A percentile compares a stretch with the other conserved stretches of the same genome.
phyloP scores from a whole-genome alignment of 805 yeast genomes.

The Diddensiella transvaalensis region DNA sequence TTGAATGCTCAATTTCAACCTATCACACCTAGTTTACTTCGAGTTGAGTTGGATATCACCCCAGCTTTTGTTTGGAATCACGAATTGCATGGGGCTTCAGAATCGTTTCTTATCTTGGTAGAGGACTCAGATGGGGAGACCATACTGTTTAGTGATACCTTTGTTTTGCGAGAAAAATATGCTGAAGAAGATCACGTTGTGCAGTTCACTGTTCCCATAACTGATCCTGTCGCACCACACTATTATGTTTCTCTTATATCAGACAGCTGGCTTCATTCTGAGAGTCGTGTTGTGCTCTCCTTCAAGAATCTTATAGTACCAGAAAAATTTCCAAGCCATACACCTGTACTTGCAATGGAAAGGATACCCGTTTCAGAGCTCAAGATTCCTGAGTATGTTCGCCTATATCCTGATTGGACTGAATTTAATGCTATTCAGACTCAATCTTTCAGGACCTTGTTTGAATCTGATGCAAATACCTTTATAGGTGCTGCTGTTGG shows the following conservation, averaged over 20 bases:
- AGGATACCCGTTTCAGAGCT: conserved; percentile 49
- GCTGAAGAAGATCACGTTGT: conserved; percentile 53
- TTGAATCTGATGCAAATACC: conserved; percentile 52
- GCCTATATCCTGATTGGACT: conserved; percentile 44
- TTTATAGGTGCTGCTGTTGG: conserved; percentile 75
- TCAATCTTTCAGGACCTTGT: conserved; percentile 60
- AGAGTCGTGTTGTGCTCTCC: conserved; percentile 56
- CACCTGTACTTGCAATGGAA: conserved; percentile 52
- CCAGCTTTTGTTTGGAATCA: conserved; percentile 82
- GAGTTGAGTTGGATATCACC: conserved; percentile 59
- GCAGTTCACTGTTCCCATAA: conserved; percentile 61
- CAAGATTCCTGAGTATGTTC: conserved; percentile 45
- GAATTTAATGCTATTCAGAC: conserved; percentile 71
- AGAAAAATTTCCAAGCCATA: conserved; percentile 58
- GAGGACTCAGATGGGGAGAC: conserved; percentile 83
- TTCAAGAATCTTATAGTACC: conserved; percentile 55
- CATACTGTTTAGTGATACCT: conserved; percentile 55
- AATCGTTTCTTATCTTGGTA: conserved; percentile 64
- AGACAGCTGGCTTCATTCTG: conserved; percentile 83
- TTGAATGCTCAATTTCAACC: conserved; percentile 69
- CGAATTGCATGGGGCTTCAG: conserved; percentile 57
- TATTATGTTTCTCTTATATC: conserved; percentile 70
- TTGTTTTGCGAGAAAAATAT: conserved; percentile 49
- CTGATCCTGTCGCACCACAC: conserved; percentile 61
- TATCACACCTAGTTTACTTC: conserved; percentile 61